Base-by-base conservation (phyloP, 2,329 filamentous ascomycete genomes). In the Diaporthe citriasiana region DNA sequence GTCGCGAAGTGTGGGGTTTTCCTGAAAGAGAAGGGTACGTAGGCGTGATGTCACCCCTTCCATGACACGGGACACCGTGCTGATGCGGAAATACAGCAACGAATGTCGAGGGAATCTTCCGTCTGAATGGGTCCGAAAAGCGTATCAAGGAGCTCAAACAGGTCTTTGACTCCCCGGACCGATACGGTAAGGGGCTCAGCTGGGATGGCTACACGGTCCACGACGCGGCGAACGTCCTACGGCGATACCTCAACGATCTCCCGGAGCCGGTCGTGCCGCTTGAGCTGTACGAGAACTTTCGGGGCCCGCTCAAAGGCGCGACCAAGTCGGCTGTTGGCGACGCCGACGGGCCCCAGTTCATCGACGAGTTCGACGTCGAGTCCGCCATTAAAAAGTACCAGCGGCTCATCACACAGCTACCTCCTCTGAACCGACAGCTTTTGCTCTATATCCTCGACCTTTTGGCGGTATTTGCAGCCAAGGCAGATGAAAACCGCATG, bases 171-270 rank as follows among this genome's bases (percentile, higher is more conserved):
- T 97, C 96, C 0, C 97, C 97, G 53, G 95, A 97, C 79, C 90
- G 95, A 79, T 99, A 98, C 82, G 97, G 97, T 71, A 99, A 99
- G 84, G 97, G 97, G 22, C 89, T 99, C 35, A 94, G 98, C 79
- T 99, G 97, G 97, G 93, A 95, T 60, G 97, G 97, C 60, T 99
- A 98, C 82, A 99, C 97, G 0, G 97, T 99, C 55, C 97, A 99
- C 83, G 97, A 99, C 88, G 97, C 97, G 35, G 95, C 97, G 79
- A 99, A 98, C 81, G 96, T 99, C 75, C 89, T 99, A 57, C 93
- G 97, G 76, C 92, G 97, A 78, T 99, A 99, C 82, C 91, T 99
- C 76, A 98, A 98, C 83, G 94, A 98, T 81, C 89, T 99, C 2
- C 97, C 97, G 3, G 97, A 99, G 82, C 97, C 97, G 7, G 98